These are phyloP conservation scores for Amauroascus niger DNA, from an alignment of 2,329 filamentous ascomycete genomes.

Conservation along the genomic window DNA sequence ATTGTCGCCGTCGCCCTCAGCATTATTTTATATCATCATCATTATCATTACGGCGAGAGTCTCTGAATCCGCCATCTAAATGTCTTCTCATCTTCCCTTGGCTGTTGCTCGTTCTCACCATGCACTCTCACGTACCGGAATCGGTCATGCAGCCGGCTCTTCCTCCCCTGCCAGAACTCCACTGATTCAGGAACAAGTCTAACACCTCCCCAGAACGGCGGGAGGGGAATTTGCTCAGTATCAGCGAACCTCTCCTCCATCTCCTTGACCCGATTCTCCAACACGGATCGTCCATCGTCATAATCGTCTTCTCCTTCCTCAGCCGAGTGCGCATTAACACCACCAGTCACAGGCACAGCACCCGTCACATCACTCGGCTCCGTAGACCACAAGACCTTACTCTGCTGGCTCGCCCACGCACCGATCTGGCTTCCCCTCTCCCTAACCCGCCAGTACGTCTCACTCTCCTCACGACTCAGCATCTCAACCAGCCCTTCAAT, in stretches of 20 bases:
- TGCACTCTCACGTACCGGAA: conserved; percentile 68
- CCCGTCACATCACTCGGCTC: conserved; percentile 23
- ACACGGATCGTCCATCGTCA: conserved; percentile 58
- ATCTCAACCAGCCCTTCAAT: conserved; percentile 70
- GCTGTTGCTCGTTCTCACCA: conserved; percentile 47
- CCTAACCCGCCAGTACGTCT: conserved; percentile 53
- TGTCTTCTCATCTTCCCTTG: conserved; percentile 46
- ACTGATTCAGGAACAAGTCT: conserved; percentile 74
- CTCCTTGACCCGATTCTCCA: conserved; percentile 70
- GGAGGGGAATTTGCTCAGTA: conserved; percentile 71
- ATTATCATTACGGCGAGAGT: conserved; percentile 31
- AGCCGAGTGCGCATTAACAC: conserved; percentile 16
- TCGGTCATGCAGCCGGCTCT: conserved; percentile 84
- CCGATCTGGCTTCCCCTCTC: conserved; percentile 76
- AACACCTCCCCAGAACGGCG: conserved; percentile 89
- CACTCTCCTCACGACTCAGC: conserved; percentile 59
- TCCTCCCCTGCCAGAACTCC: conserved; percentile 93
- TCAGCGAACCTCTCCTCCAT: conserved; percentile 66
- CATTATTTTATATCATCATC: too few species aligned
- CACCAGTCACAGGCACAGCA: conserved; percentile 7
- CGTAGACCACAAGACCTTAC: conserved; percentile 53
- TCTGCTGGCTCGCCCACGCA: conserved; percentile 90
- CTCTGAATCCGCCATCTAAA: conserved; percentile 34
- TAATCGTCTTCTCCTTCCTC: conserved; percentile 38
- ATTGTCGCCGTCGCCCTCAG: too few species aligned